Evolutionary conservation across 2,329 filamentous ascomycete genomes (phyloP).

Genomic region (Diaporthe ampelina): DNA sequence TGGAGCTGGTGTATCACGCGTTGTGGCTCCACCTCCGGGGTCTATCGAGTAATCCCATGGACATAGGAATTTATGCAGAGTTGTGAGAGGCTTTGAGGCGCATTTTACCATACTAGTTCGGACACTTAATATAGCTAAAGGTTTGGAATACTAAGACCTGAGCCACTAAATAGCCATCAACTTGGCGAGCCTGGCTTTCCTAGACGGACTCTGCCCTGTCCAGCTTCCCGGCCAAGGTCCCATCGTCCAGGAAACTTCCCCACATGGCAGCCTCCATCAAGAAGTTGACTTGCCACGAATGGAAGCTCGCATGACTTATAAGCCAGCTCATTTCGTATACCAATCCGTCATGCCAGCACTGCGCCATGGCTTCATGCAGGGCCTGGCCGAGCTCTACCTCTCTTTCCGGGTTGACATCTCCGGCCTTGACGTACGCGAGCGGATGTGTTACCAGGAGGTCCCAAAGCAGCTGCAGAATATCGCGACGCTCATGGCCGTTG

Average conservation of each 20-base stretch:
- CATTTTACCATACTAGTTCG: no score
- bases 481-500: constrained; percentile 7
- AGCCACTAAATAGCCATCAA: background rate
- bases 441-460: background rate
- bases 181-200: background rate
- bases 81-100: no score
- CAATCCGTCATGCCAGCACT: constrained; percentile 27
- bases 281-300: constrained; percentile 29
- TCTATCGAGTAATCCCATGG: no score
- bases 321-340: constrained; percentile 12
- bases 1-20: no score
- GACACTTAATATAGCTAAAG: no score
- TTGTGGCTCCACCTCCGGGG: no score
- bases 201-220: constrained; percentile 13
- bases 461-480: constrained; percentile 12
- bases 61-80: no score
- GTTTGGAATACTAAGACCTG: background rate
- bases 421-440: constrained; percentile 12
- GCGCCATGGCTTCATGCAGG: background rate
- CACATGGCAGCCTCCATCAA: constrained; percentile 29
- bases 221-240: background rate
- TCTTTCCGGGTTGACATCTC: background rate
- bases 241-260: constrained; percentile 29
- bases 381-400: constrained; percentile 10
- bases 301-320: constrained; percentile 21